A percentile compares a stretch with the other conserved stretches of the same genome.
phyloP scores from a whole-genome alignment of 352 stramenopile species.

The Pythium oligandrum region DNA sequence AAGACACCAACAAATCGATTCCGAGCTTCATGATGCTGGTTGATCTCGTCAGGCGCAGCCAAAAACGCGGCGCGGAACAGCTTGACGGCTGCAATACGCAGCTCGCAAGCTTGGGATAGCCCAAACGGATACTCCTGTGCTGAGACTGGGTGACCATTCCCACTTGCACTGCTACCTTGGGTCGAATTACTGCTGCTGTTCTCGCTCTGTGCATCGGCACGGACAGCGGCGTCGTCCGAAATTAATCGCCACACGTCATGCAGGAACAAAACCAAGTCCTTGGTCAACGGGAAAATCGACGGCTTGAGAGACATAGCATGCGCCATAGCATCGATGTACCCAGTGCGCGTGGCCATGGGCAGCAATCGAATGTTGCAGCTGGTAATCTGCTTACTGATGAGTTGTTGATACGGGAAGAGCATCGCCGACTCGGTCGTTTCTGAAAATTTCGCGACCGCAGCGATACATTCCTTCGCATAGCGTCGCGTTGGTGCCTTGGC shows the following conservation, averaged over 20 bases:
- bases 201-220: background rate
- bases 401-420: conserved; percentile 78
- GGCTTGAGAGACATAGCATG: conserved; percentile 69
- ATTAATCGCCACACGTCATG: conserved; percentile 85
- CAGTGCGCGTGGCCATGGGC: conserved; percentile 56
- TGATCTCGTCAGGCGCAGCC: conserved; percentile 74
- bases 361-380: conserved; percentile 73
- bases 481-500: conserved; percentile 57
- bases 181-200: background rate
- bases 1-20: conserved; percentile 87
- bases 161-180: background rate
- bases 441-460: conserved; percentile 46
- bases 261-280: conserved; percentile 82
- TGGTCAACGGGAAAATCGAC: conserved; percentile 78
- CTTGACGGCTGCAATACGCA: conserved; percentile 85
- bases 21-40: conserved; percentile 77
- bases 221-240: conserved; percentile 49
- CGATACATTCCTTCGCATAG: conserved; percentile 73
- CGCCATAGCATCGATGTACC: conserved; percentile 85
- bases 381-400: conserved; percentile 84
- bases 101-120: conserved; percentile 70
- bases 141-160: conserved; percentile 27
- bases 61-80: conserved; percentile 85
- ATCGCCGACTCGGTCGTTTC: conserved; percentile 58
- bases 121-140: conserved; percentile 86